These are phyloP conservation scores for Stereocaulon alpinum DNA, from an alignment of 495 filamentous ascomycete species.

Conservation along the genomic window DNA sequence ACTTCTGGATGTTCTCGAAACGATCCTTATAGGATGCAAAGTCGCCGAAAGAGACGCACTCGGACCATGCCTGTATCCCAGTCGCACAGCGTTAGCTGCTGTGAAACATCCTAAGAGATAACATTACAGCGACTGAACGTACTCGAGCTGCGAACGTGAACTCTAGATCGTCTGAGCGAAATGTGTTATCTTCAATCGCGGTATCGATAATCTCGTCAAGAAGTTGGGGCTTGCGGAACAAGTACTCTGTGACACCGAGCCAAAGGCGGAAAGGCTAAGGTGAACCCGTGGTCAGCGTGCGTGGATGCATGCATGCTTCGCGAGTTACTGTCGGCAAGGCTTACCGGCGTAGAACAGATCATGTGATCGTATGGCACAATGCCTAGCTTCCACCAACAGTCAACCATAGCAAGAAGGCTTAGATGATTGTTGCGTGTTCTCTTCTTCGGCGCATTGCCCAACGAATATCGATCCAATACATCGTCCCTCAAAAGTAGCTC, in stretches of 20 bases:
- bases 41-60: conserved; percentile 80
- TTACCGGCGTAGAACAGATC: conserved; percentile 91
- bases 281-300: neutral
- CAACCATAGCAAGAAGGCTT: conserved; percentile 91
- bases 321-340: conserved; percentile 16
- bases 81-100: no score
- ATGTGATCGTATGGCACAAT: conserved; percentile 98
- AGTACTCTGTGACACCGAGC: conserved; percentile 93
- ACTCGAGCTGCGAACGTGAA: conserved; percentile 91
- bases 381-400: conserved; percentile 88
- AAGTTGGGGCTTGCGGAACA: conserved; percentile 76
- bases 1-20: conserved; percentile 77
- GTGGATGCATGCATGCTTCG: neutral
- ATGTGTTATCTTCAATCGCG: conserved; percentile 77
- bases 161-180: conserved; percentile 84
- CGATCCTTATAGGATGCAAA: conserved; percentile 84
- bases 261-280: conserved; percentile 82
- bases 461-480: conserved; percentile 76
- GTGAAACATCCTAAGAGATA: no score
- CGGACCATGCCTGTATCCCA: conserved; percentile 65
- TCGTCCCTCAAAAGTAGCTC: conserved; percentile 69
- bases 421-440: conserved; percentile 83
- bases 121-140: conserved; percentile 23
- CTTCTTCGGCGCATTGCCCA: conserved; percentile 55
- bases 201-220: conserved; percentile 79